phyloP scores from a whole-genome alignment of 2,329 filamentous ascomycete genomes.

The Chaetomium olivaceum region DNA sequence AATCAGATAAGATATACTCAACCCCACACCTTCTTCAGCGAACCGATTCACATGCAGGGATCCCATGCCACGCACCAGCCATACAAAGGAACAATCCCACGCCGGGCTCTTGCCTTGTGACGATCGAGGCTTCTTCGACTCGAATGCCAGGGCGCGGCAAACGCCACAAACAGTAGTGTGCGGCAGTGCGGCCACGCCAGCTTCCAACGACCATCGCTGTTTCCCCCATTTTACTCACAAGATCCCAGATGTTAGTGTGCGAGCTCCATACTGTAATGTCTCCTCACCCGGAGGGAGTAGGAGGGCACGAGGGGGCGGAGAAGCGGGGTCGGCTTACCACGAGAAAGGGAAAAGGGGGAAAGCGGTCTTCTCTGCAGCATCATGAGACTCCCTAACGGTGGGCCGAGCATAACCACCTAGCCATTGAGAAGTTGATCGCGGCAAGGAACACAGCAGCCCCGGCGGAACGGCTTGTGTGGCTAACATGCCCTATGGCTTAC shows the following conservation, averaged over 20 bases:
- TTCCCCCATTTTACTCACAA: neutral
- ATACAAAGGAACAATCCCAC: slow-evolving; percentile 26
- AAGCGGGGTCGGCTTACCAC: slow-evolving; percentile 14
- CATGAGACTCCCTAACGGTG: neutral
- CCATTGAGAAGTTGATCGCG: neutral
- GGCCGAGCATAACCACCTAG: neutral
- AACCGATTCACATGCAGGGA: slow-evolving; percentile 17
- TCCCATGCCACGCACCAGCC: slow-evolving; percentile 16
- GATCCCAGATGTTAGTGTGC: neutral
- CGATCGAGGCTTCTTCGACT: slow-evolving; percentile 20
- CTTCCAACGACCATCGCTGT: neutral
- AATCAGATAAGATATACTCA: slow-evolving; percentile 16
- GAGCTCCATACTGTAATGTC: neutral
- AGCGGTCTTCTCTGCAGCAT: neutral
- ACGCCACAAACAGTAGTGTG: slow-evolving; percentile 6
- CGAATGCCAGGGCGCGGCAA: slow-evolving; percentile 1
- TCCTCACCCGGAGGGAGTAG: slow-evolving; percentile 3
- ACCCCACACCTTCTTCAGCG: slow-evolving; percentile 19
- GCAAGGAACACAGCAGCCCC: neutral
- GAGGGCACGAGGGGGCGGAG: slow-evolving; percentile 19
- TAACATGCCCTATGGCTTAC: neutral
- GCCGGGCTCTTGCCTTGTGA: slow-evolving; percentile 22
- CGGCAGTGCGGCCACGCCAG: neutral
- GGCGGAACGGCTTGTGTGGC: neutral
- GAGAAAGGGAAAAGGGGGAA: neutral